Conservation (phyloP, 495 filamentous ascomycete genomes). For the Penicillium waksmanii region DNA sequence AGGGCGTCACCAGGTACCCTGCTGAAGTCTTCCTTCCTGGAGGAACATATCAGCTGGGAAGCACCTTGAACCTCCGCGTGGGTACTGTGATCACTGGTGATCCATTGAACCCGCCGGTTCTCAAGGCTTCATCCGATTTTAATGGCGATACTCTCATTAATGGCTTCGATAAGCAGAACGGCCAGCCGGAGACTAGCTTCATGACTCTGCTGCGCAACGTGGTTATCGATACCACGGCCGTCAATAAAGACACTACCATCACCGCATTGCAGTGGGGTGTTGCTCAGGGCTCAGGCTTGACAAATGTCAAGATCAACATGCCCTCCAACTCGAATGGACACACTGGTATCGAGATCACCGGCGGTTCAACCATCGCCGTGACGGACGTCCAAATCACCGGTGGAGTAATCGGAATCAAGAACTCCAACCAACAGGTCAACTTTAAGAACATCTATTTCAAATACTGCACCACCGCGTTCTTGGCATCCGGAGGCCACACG, state of each 20-base stretch:
- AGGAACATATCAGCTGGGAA: slow-evolving; percentile 47
- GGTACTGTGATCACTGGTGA: slow-evolving; percentile 47
- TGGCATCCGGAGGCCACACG: slow-evolving; percentile 35
- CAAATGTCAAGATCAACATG: slow-evolving; percentile 76
- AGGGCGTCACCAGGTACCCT: slow-evolving; percentile 49
- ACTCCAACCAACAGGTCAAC: slow-evolving; percentile 54
- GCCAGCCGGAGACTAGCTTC: slow-evolving; percentile 42
- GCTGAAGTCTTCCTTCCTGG: slow-evolving; percentile 52
- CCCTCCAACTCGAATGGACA: slow-evolving; percentile 54
- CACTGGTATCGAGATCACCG: slow-evolving; percentile 45
- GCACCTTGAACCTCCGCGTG: slow-evolving; percentile 42
- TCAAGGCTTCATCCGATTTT: slow-evolving; percentile 39
- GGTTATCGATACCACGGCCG: slow-evolving; percentile 38
- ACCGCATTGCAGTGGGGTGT: slow-evolving; percentile 63
- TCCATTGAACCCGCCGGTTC: slow-evolving; percentile 34
- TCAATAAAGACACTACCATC: slow-evolving; percentile 32
- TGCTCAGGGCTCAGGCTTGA: slow-evolving; percentile 67
- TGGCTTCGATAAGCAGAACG: slow-evolving; percentile 30
- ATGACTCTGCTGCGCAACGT: slow-evolving; percentile 45
- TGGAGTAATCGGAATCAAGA: slow-evolving; percentile 49
- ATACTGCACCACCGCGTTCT: slow-evolving; percentile 38
- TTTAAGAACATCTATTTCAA: slow-evolving; percentile 51
- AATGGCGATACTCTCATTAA: slow-evolving; percentile 29
- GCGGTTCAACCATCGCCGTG: slow-evolving; percentile 46
- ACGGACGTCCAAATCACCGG: slow-evolving; percentile 51